Evolutionary conservation across 2,329 filamentous ascomycete species (phyloP), one percentile per base, ranked within the genome.

Genomic region (Trichoderma koningiopsis): DNA sequence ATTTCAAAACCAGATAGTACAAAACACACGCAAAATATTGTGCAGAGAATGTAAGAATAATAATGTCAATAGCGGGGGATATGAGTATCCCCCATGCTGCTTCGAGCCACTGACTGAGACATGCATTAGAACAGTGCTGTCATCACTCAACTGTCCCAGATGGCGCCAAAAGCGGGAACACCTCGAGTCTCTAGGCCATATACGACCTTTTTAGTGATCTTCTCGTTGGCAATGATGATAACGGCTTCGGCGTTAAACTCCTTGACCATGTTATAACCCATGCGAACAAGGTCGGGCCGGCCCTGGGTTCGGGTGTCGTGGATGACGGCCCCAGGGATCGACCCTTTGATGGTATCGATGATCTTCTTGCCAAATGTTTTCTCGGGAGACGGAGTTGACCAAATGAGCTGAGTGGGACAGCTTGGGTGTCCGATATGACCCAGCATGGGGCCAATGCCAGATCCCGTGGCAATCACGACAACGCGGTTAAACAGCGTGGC

Each of bases 211-310:
- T 84, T 85, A 22, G 91, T 93, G 40, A 92, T 84, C 68, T 80
- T 84, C 69, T 89, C 87, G 76, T 93, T 94, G 68, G 88, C 89
- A 74, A 94, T 90, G 70, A 93, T 85, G 75, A 92, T 89, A 47
- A 93, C 89, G 2, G 90, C 91, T 82, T 93, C 91, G 1, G 89
- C 80, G 10, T 81, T 79, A 73, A 86, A 89, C 49, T 85, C 83
- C 57, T 88, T 81, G 14, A 82, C 82, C 33, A 90, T 74, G 76
- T 92, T 85, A 76, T 80, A 85, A 4, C 81, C 80, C 78, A 83
- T 83, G 57, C 76, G 76, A 16, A 84, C 81, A n/a, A 86, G 77
- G 71, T 92, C 86, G 3, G 88, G 85, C 7, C 90, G 83, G 0
- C 89, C 89, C 37, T 82, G 81, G 43, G 79, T 76, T 68, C 84